phyloP scores from a whole-genome alignment of 2,329 filamentous ascomycete species.

The Fusarium sp. region DNA sequence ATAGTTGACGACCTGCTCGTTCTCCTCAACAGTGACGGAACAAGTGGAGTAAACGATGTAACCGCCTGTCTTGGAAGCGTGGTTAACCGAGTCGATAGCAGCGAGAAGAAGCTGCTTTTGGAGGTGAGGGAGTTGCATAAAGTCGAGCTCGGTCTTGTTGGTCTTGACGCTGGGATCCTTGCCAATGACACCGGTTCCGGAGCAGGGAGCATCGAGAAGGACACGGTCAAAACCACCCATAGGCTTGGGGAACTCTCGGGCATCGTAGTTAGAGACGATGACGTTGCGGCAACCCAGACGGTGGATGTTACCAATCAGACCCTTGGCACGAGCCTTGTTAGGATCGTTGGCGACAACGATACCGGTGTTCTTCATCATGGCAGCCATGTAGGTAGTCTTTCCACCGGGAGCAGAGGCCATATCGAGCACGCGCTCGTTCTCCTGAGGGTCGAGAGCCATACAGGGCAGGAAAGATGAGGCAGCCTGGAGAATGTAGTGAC shows the following conservation, averaged over 20 bases:
- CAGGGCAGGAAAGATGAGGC: slow-evolving; percentile 97
- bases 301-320: slow-evolving; percentile 97
- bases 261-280: slow-evolving; percentile 95
- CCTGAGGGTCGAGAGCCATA: slow-evolving; percentile 95
- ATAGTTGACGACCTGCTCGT: slow-evolving; percentile 92
- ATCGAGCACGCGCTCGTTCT: slow-evolving; percentile 90
- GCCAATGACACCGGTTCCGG: slow-evolving; percentile 95
- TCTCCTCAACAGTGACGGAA: slow-evolving; percentile 91
- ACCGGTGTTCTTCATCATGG: slow-evolving; percentile 95
- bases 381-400: slow-evolving; percentile 96
- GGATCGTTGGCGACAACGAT: slow-evolving; percentile 96
- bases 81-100: slow-evolving; percentile 95
- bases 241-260: slow-evolving; percentile 90
- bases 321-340: slow-evolving; percentile 92
- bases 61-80: slow-evolving; percentile 89
- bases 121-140: slow-evolving; percentile 89
- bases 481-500: slow-evolving; percentile 97
- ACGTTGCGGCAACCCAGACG: slow-evolving; percentile 93
- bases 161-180: slow-evolving; percentile 98
- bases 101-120: slow-evolving; percentile 94
- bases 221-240: slow-evolving; percentile 97
- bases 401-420: slow-evolving; percentile 95
- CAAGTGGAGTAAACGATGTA: slow-evolving; percentile 98
- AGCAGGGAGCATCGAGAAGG: slow-evolving; percentile 93
- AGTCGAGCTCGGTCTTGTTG: slow-evolving; percentile 96